These are phyloP conservation scores for Powellomyces hirtus DNA, from an alignment of 192 early-diverging fungal genomes.

Conservation along the genomic window DNA sequence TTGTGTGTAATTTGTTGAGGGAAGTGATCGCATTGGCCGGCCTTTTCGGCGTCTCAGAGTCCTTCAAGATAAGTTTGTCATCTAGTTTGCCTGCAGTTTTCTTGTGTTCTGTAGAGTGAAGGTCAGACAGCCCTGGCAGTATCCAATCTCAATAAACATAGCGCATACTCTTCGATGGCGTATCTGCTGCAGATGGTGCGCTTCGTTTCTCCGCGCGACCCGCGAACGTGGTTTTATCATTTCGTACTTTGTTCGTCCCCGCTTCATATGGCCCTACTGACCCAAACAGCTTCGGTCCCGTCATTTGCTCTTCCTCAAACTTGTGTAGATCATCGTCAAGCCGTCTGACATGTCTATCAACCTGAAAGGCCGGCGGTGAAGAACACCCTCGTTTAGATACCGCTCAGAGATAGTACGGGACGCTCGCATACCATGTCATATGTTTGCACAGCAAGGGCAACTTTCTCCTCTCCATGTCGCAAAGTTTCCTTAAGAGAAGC, in stretches of 20 bases:
- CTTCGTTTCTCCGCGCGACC: neutral
- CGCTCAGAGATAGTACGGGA: neutral
- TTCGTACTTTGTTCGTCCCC: neutral
- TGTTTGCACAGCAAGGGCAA: conserved; percentile 86
- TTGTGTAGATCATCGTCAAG: conserved; percentile 89
- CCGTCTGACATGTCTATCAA: conserved; percentile 83
- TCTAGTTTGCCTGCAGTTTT: neutral
- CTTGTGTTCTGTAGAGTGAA: neutral
- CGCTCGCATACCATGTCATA: conserved; percentile 79
- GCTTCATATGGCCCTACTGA: neutral
- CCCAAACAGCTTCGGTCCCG: conserved; percentile 38
- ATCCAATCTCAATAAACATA: neutral
- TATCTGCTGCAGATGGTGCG: neutral
- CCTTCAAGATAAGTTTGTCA: neutral
- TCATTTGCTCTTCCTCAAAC: conserved; percentile 90
- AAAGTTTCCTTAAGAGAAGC: conserved; percentile 69
- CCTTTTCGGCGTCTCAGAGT: neutral
- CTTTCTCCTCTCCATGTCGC: conserved; percentile 91
- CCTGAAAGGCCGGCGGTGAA: conserved; percentile 35
- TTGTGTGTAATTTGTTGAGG: too few relatives aligned
- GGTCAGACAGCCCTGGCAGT: neutral
- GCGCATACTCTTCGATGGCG: conserved; percentile 3
- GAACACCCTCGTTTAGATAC: neutral
- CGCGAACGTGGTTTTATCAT: neutral
- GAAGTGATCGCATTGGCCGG: too few relatives aligned